phyloP scores from a whole-genome alignment of 1,284 basidiomycete genomes.

The Binderoboletus segoi region DNA sequence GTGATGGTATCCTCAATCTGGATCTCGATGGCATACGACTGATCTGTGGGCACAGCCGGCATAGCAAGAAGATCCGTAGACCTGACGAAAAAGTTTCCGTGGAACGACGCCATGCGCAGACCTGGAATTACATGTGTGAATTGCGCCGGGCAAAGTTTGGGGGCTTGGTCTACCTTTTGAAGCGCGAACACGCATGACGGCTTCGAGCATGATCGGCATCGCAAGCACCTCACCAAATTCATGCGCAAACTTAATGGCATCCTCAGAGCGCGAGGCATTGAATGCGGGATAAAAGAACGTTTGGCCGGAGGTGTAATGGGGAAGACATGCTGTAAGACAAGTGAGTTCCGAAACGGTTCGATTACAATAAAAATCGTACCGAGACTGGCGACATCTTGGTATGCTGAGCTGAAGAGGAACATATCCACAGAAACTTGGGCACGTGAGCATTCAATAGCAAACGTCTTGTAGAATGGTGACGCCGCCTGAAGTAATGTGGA shows the following conservation, averaged over 20 bases:
- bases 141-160: not conserved
- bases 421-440: slow-evolving; percentile 98
- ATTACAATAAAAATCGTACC: slow-evolving; percentile 45
- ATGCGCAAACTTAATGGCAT: slow-evolving; percentile 97
- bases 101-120: slow-evolving; percentile 96
- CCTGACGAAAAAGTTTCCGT: slow-evolving; percentile 99
- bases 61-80: slow-evolving; percentile 97
- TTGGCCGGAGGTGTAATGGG: slow-evolving; percentile 97
- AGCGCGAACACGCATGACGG: slow-evolving; percentile 96
- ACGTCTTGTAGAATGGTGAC: slow-evolving; percentile 97
- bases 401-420: slow-evolving; percentile 94
- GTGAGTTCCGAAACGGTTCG: slow-evolving; percentile 6
- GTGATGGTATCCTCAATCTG: slow-evolving; percentile 97
- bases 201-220: slow-evolving; percentile 95
- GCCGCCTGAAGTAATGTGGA: slow-evolving; percentile 86
- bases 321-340: slow-evolving; percentile 71
- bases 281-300: slow-evolving; percentile 99
- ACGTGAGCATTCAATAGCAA: slow-evolving; percentile 98
- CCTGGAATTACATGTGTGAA: slow-evolving; percentile 47
- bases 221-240: slow-evolving; percentile 94
- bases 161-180: slow-evolving; percentile 65
- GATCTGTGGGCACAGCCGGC: slow-evolving; percentile 95
- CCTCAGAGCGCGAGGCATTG: slow-evolving; percentile 92
- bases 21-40: slow-evolving; percentile 96
- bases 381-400: slow-evolving; percentile 95